Percentiles rank a stretch among this genome's conserved stretches.
phyloP scores from a whole-genome alignment of 805 yeast genomes.

The Candida cerambycidarum region DNA sequence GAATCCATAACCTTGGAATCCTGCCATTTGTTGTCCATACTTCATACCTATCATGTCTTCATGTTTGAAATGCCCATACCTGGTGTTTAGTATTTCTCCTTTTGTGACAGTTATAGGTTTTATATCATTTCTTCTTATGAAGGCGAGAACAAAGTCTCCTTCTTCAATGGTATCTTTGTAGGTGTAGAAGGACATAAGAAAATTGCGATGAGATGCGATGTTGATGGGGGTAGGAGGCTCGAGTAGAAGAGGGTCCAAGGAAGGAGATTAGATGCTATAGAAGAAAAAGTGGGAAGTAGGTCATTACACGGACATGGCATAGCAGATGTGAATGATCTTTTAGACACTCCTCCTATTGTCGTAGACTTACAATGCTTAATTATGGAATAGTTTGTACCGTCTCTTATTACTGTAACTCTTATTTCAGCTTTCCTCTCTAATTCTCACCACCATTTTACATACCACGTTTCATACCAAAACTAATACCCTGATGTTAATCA shows the following conservation, averaged over 20 bases:
- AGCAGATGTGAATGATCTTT: too few species aligned
- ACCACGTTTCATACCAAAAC: too few species aligned
- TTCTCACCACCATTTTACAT: too few species aligned
- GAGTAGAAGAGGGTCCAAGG: background rate
- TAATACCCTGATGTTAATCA: too few species aligned
- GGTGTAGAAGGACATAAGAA: conserved; percentile 49
- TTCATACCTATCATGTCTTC: conserved; percentile 73
- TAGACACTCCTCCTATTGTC: too few species aligned
- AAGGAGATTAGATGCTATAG: too few species aligned
- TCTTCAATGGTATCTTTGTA: conserved; percentile 72
- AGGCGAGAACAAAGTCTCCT: conserved; percentile 84
- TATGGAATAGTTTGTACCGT: too few species aligned
- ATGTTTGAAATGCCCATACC: conserved; percentile 91
- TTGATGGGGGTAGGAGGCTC: background rate
- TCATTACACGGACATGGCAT: too few species aligned
- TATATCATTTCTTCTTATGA: conserved; percentile 76
- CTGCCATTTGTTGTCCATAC: conserved; percentile 84
- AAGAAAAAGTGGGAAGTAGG: too few species aligned
- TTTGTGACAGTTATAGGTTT: conserved; percentile 66
- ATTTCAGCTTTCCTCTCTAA: too few species aligned
- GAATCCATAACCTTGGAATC: conserved; percentile 76
- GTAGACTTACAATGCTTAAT: too few species aligned
- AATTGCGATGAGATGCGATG: conserved; percentile 12
- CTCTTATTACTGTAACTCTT: too few species aligned
- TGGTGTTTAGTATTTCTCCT: conserved; percentile 70